Conservation (phyloP, 176 grass and related monocot genomes). For the Pharus latifolius region DNA sequence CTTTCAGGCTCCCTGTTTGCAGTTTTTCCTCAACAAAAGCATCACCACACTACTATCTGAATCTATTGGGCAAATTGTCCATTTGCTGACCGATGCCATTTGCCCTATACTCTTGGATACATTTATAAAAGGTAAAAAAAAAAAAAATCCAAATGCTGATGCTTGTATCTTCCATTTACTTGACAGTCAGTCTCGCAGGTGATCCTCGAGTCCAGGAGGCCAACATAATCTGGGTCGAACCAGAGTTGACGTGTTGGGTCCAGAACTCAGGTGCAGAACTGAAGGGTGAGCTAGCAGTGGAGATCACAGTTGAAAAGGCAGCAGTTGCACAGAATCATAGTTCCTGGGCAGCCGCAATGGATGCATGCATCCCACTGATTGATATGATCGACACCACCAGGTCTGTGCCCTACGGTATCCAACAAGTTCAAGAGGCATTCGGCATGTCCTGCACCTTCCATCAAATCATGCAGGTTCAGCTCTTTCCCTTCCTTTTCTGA, state of each 20-base stretch:
- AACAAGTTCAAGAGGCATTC: conserved; percentile 34
- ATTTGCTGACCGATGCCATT: conserved; percentile 31
- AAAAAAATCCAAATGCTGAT: neutral
- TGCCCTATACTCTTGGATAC: conserved; percentile 49
- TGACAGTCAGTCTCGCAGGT: conserved; percentile 29
- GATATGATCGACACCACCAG: conserved; percentile 52
- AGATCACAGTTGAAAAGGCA: conserved; percentile 30
- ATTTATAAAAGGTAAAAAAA: conserved; percentile 51
- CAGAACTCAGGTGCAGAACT: conserved; percentile 23
- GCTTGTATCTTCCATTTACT: conserved; percentile 10
- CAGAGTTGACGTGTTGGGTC: conserved; percentile 33
- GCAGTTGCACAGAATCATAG: conserved; percentile 20
- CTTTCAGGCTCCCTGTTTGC: conserved; percentile 30
- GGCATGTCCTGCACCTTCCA: conserved; percentile 38
- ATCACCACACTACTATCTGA: conserved; percentile 23
- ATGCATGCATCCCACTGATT: conserved; percentile 63
- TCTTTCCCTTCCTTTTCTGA: conserved; percentile 1
- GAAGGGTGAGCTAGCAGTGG: conserved; percentile 40
- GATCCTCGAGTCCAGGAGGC: conserved; percentile 41
- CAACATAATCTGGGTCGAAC: conserved; percentile 42
- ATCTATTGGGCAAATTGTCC: conserved; percentile 19
- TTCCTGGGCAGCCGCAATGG: conserved; percentile 39
- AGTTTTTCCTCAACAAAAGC: conserved; percentile 32
- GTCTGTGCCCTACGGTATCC: conserved; percentile 42
- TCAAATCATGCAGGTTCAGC: conserved; percentile 32